These are phyloP conservation scores for Leccinum subrobustum DNA, from an alignment of 1,284 basidiomycete genomes.

Conservation along the genomic window DNA sequence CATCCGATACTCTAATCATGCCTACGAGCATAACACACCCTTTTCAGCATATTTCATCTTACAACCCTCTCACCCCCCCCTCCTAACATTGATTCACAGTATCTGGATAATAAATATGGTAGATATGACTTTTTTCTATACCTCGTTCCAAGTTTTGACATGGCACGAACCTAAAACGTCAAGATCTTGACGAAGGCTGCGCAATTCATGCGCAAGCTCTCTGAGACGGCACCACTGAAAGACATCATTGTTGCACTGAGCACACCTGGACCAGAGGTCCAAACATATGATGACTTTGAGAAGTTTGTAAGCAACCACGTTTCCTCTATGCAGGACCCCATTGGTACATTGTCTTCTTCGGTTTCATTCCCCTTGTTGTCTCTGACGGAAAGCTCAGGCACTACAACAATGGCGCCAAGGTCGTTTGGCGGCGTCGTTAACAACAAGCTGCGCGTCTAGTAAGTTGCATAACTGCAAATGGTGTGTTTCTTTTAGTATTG, in stretches of 20 bases:
- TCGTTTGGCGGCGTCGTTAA: slow-evolving; percentile 20
- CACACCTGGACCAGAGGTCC: slow-evolving; percentile 21
- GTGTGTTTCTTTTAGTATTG: not conserved
- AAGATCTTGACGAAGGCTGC: too few species aligned
- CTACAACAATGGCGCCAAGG: slow-evolving; percentile 17
- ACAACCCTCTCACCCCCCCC: too few species aligned
- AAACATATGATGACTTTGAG: slow-evolving; percentile 20
- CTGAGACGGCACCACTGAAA: slow-evolving; percentile 20
- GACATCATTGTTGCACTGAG: slow-evolving; percentile 16
- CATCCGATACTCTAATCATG: too few species aligned
- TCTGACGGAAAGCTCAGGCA: slow-evolving; percentile 10
- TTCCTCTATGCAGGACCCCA: slow-evolving; percentile 10
- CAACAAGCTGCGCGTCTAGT: slow-evolving; percentile 18
- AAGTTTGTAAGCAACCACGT: slow-evolving; percentile 5
- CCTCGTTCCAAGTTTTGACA: too few species aligned
- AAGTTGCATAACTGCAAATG: not conserved
- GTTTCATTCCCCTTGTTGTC: not conserved
- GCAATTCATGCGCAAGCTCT: not conserved
- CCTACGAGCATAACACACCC: too few species aligned
- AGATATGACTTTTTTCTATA: too few species aligned
- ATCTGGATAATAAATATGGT: too few species aligned
- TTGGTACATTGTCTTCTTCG: slow-evolving; percentile 6
- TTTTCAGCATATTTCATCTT: too few species aligned
- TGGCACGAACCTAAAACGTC: too few species aligned
- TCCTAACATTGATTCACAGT: too few species aligned